These are phyloP conservation scores for Trichoderma polysporum DNA, from an alignment of 2,329 filamentous ascomycete species.

Conservation along the genomic window DNA sequence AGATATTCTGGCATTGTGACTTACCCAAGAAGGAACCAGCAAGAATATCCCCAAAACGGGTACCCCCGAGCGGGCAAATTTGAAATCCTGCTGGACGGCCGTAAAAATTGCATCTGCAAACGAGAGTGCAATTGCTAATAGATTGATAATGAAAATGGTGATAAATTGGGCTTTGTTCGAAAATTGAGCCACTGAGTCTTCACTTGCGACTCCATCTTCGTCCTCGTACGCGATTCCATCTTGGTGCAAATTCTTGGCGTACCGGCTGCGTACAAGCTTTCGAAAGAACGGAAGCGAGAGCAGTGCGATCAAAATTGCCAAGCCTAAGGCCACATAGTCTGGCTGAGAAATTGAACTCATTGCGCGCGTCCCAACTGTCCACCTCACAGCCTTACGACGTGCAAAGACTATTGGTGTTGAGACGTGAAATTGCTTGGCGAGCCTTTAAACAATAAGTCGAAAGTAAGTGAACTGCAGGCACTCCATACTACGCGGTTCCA, in stretches of 20 bases:
- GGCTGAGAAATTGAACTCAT: background rate
- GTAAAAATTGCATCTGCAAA: conserved; percentile 8
- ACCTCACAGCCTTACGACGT: background rate
- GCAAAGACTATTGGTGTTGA: background rate
- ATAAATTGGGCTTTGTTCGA: conserved; percentile 7
- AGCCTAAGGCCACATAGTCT: background rate
- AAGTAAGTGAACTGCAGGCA: background rate
- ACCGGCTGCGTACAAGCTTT: background rate
- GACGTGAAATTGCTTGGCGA: background rate
- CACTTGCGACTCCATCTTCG: conserved; percentile 1
- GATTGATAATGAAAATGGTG: background rate
- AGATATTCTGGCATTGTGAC: background rate
- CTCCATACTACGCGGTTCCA: background rate
- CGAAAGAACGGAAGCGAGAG: background rate
- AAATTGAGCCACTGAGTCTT: conserved; percentile 7
- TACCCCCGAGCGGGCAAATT: background rate
- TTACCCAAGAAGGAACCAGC: conserved; percentile 2
- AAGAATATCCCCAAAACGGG: background rate
- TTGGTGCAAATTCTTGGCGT: background rate
- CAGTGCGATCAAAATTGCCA: background rate
- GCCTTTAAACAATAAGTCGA: background rate
- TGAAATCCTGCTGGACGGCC: background rate
- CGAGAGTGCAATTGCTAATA: background rate
- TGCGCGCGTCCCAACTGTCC: background rate
- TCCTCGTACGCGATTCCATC: conserved; percentile 7